Conservation (phyloP, 2,329 filamentous ascomycete genomes). For the Fusarium hainanense region DNA sequence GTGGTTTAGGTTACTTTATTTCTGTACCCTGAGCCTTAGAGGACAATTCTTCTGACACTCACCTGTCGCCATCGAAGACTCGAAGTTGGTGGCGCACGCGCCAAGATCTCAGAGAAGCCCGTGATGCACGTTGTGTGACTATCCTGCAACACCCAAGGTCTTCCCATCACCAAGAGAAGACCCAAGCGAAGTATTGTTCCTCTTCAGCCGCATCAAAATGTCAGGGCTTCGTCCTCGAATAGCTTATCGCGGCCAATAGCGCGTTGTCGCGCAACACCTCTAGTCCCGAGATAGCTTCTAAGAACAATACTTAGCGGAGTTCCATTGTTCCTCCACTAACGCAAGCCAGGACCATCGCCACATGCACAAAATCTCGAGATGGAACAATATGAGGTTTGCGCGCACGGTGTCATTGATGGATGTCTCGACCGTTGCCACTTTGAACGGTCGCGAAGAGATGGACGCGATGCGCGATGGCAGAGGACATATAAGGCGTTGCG, state of each 20-base stretch:
- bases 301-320: constrained; percentile 23
- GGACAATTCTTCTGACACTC: too few species aligned
- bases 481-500: constrained; percentile 13
- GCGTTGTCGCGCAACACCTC: not conserved
- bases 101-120: not conserved
- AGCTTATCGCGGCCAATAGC: not conserved
- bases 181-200: not conserved
- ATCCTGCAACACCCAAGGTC: not conserved
- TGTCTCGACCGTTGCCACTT: not conserved
- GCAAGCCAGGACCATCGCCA: not conserved
- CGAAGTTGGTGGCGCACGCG: not conserved
- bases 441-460: not conserved
- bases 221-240: not conserved
- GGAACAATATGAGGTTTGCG: not conserved
- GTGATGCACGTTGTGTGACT: not conserved
- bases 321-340: constrained; percentile 22
- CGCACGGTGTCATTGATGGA: not conserved
- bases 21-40: too few species aligned
- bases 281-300: not conserved
- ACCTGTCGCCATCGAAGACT: not conserved
- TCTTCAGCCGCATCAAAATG: not conserved
- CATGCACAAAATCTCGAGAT: not conserved
- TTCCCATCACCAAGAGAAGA: not conserved
- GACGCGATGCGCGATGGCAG: not conserved
- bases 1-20: too few species aligned